Evolutionary conservation across 2,329 filamentous ascomycete genomes (phyloP).

Genomic region (Colletotrichum orchidophilum): DNA sequence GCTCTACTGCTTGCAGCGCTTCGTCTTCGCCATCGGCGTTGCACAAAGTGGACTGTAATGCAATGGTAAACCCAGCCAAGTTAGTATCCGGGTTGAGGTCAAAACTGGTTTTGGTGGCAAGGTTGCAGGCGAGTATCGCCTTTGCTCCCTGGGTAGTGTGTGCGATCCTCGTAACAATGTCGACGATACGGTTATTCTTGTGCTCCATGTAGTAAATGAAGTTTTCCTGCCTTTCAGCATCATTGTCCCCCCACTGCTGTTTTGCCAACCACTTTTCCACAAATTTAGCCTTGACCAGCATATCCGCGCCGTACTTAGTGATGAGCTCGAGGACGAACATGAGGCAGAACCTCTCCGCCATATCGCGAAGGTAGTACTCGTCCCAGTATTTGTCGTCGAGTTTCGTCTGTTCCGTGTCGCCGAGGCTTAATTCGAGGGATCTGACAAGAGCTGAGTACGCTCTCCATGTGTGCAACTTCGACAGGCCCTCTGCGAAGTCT

Average conservation of each 20-base stretch:
- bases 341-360: constrained; percentile 68
- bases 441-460: constrained; percentile 67
- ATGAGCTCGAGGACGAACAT: constrained; percentile 67
- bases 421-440: constrained; percentile 65
- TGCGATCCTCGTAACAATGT: constrained; percentile 60
- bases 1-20: constrained; percentile 38
- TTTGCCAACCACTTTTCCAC: constrained; percentile 79
- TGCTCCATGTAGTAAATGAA: constrained; percentile 61
- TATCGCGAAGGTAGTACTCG: constrained; percentile 70
- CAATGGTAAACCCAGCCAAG: constrained; percentile 43
- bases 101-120: constrained; percentile 47
- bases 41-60: constrained; percentile 46
- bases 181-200: constrained; percentile 62
- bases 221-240: constrained; percentile 61
- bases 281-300: constrained; percentile 70
- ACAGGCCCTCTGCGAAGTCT: constrained; percentile 49
- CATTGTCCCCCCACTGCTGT: constrained; percentile 72
- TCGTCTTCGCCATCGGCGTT: constrained; percentile 40
- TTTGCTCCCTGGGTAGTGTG: constrained; percentile 60
- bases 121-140: constrained; percentile 60
- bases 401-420: constrained; percentile 58
- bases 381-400: constrained; percentile 68
- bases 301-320: constrained; percentile 65
- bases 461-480: constrained; percentile 58
- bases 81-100: constrained; percentile 22